A percentile compares a stretch with the other conserved stretches of the same genome.
These are phyloP conservation scores for Vitis hybrid DNA, from an alignment of 177 flowering plant genomes.

Conservation along the genomic window DNA sequence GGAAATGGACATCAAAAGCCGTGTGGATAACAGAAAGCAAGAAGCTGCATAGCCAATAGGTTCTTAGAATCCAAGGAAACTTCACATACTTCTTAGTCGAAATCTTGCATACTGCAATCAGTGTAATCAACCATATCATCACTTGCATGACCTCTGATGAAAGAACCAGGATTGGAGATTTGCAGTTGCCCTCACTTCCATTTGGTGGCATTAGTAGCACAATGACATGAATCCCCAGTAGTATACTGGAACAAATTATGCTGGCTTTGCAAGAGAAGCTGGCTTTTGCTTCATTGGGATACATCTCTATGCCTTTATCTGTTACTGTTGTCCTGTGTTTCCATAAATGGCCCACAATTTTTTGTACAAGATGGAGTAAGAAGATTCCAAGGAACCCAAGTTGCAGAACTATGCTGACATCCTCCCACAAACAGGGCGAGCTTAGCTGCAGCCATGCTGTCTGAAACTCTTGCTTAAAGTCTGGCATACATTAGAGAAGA, in stretches of 20 bases:
- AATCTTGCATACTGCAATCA: slow-evolving; percentile 34
- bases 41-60: slow-evolving; percentile 86
- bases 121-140: slow-evolving; percentile 49
- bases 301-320: slow-evolving; percentile 32
- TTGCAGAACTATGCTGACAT: slow-evolving; percentile 49
- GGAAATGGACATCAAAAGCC: slow-evolving; percentile 35
- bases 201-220: slow-evolving; percentile 38
- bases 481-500: slow-evolving; percentile 21
- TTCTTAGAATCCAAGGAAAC: slow-evolving; percentile 70
- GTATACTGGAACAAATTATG: slow-evolving; percentile 41
- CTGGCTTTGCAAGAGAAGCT: slow-evolving; percentile 47
- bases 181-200: slow-evolving; percentile 39
- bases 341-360: slow-evolving; percentile 20
- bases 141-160: slow-evolving; percentile 53
- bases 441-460: slow-evolving; percentile 26
- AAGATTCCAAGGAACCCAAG: slow-evolving; percentile 54
- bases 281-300: slow-evolving; percentile 18
- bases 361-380: slow-evolving; percentile 33
- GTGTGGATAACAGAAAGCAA: slow-evolving; percentile 31
- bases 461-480: slow-evolving; percentile 18
- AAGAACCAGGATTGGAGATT: slow-evolving; percentile 21
- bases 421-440: slow-evolving; percentile 69
- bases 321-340: slow-evolving; percentile 22
- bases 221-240: slow-evolving; percentile 38
- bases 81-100: slow-evolving; percentile 25